phyloP scores from a whole-genome alignment of 768 basidiomycete species.

The Amanita phalloides region DNA sequence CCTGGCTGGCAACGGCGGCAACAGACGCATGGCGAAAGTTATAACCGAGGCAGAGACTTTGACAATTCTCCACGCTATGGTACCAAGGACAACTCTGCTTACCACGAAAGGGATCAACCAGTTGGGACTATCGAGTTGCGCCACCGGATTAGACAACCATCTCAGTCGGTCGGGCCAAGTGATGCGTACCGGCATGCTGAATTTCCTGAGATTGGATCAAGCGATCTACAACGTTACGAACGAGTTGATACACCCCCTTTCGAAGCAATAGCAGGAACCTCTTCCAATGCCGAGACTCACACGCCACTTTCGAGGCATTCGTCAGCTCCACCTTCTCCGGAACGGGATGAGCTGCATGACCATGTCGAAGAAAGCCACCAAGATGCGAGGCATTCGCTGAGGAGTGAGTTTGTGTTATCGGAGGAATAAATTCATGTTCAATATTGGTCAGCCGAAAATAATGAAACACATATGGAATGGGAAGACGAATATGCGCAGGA shows the following conservation, averaged over 20 bases:
- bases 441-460: not conserved
- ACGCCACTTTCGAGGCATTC: not conserved
- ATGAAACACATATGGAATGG: constrained; percentile 8
- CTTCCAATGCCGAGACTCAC: not conserved
- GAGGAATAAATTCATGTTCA: not conserved
- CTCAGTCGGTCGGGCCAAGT: not conserved
- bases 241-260: not conserved
- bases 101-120: not conserved
- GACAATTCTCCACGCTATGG: too few species aligned
- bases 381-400: not conserved
- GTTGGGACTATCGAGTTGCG: not conserved
- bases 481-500: constrained; percentile 17
- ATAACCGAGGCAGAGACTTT: not conserved
- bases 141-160: not conserved
- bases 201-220: not conserved
- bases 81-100: too few species aligned
- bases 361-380: not conserved
- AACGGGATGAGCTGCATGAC: not conserved
- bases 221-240: not conserved
- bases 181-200: not conserved
- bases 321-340: not conserved
- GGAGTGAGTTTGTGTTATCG: not conserved
- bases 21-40: not conserved
- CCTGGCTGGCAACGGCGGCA: not conserved
- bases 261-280: not conserved